A percentile compares a stretch with the other conserved stretches of the same genome.
Evolutionary conservation across 495 filamentous ascomycete genomes (phyloP).

Genomic region (Tuber magnatum): DNA sequence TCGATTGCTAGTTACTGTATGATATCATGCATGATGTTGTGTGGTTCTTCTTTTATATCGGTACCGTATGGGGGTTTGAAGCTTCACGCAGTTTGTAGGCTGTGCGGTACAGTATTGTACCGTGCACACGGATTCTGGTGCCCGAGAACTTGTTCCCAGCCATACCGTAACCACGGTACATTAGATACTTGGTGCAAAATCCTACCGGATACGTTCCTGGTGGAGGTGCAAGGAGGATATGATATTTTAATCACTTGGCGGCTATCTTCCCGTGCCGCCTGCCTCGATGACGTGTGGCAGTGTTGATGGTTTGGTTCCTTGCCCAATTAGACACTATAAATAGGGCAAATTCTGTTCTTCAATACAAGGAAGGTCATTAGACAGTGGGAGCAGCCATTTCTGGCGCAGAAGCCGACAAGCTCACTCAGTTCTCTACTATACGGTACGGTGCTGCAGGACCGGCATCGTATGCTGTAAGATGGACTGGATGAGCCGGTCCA

Average conservation of each 20-base stretch:
- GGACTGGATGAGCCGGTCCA: neutral
- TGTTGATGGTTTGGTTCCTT: neutral
- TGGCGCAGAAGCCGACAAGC: neutral
- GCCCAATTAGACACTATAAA: neutral
- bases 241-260: neutral
- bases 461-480: neutral
- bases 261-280: neutral
- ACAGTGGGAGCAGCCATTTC: neutral
- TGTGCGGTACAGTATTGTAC: no score
- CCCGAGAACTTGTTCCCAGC: neutral
- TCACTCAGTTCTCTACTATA: neutral
- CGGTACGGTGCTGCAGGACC: neutral
- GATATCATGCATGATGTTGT: neutral
- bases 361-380: neutral
- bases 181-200: neutral
- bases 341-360: neutral
- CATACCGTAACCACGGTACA: neutral
- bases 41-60: no score
- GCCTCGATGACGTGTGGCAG: conserved; percentile 1
- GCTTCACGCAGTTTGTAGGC: neutral
- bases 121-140: neutral
- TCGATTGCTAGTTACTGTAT: neutral
- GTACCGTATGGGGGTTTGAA: neutral
- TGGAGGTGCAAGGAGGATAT: neutral
- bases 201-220: neutral